Evolutionary conservation across 257 asterid genomes (phyloP).

Genomic region (Misopates orontium): DNA sequence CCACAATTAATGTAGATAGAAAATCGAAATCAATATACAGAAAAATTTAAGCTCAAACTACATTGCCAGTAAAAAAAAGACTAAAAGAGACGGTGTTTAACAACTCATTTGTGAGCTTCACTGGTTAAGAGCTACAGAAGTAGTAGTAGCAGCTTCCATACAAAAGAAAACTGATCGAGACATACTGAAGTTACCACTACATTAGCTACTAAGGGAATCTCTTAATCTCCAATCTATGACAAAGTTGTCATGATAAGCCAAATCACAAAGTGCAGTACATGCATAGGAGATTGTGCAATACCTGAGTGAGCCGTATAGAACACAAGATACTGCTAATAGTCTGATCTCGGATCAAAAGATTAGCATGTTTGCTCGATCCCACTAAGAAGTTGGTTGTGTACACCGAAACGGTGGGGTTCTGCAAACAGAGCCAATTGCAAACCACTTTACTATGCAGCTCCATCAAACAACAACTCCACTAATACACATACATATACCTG

Average conservation of each 20-base stretch:
- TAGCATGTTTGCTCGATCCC: conserved; percentile 43
- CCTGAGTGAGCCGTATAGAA: conserved; percentile 40
- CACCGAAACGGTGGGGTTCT: conserved; percentile 39
- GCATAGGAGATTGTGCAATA: conserved; percentile 19
- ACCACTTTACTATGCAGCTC: background rate
- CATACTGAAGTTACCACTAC: conserved; percentile 19
- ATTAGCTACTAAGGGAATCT: conserved; percentile 16
- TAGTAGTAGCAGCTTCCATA: background rate
- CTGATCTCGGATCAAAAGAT: conserved; percentile 41
- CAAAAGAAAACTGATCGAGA: background rate
- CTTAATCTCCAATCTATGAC: too few relatives aligned
- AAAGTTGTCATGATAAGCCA: too few relatives aligned
- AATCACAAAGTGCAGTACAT: too few relatives aligned
- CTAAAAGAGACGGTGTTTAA: conserved; percentile 2
- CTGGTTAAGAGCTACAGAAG: background rate
- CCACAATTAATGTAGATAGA: conserved; percentile 29
- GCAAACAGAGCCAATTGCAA: conserved; percentile 18
- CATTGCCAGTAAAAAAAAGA: conserved; percentile 2
- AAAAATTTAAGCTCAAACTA: conserved; percentile 18
- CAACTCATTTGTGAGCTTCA: conserved; percentile 4
- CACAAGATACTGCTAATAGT: conserved; percentile 29
- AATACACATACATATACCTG: conserved; percentile 34
- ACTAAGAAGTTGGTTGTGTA: conserved; percentile 31
- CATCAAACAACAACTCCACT: background rate
- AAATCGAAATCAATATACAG: conserved; percentile 26